Base-by-base conservation (phyloP, 805 yeast genomes). In the Candida wancherniae region DNA sequence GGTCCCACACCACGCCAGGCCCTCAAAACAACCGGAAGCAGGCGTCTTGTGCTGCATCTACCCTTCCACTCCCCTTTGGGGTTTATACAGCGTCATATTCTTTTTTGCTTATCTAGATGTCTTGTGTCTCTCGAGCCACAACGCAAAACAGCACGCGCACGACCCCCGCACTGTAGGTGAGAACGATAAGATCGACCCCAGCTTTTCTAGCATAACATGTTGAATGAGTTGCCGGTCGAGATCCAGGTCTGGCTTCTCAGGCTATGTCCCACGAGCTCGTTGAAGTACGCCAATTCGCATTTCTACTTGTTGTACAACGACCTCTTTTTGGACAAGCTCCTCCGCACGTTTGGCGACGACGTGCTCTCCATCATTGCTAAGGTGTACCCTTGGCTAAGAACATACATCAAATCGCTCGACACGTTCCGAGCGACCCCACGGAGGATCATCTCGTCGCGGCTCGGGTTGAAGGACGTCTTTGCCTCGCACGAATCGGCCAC, bases 231-330 rank as follows among this genome's bases (percentile, higher is more conserved):
- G 8, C 77, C 77, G 4, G 30, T 55, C 9, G 77, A 71, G 42
- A 55, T 72, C 7, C 68, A 69, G 31, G 53, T 66, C 3, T 36
- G 47, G 27, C 33, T 72, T 11, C 38, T 70, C 5, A 44, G 40
- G 13, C 43, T 51, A 4, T 48, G 44, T 4, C 71, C 71, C 0
- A 42, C 45, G 6, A 54, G 66, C 20, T 42, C 58, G 10, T 53
- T 61, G 29, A 61, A 61, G 34, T 40, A 48, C 28, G 46, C 48
- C n/a, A 64, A 57, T 29, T 51, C 60, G n/a, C 66, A 64, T 26
- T 73, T 70, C 44, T 75, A 68, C 42, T 43, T 60, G 4, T 50
- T 76, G 28, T 65, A 74, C 53, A 77, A 78, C 47, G 71, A 71
- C 29, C 40, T 66, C 11, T 71, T 60, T 45, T 62, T 63, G 42